Percentiles rank a stretch among this genome's conserved stretches.
These are phyloP conservation scores for Hibiscus trionum DNA, from an alignment of 345 rosid genomes.

Conservation along the genomic window DNA sequence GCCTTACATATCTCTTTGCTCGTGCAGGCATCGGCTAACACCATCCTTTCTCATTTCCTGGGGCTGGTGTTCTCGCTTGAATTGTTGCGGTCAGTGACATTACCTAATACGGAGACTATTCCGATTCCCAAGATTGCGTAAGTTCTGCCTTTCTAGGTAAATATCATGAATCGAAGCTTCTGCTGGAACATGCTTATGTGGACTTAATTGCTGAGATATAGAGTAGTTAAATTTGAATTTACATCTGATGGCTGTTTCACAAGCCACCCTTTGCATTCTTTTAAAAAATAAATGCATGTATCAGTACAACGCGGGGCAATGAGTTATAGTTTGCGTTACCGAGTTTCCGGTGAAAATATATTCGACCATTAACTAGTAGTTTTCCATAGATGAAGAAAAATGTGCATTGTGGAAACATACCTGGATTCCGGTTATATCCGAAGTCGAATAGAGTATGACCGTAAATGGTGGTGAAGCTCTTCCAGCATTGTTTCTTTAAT, in stretches of 20 bases:
- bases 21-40: conserved; percentile 91
- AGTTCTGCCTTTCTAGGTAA: conserved; percentile 5
- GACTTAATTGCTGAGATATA: conserved; percentile 11
- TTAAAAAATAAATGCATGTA: not conserved
- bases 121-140: conserved; percentile 51
- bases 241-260: not conserved
- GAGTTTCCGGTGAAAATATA: not conserved
- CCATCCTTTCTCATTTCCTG: conserved; percentile 89
- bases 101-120: conserved; percentile 47
- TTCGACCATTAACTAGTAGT: not conserved
- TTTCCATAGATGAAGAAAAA: not conserved
- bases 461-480: no score
- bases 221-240: not conserved
- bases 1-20: conserved; percentile 8
- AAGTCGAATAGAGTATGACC: no score
- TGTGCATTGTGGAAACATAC: not conserved
- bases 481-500: no score
- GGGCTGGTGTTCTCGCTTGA: conserved; percentile 88
- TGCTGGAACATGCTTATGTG: conserved; percentile 18
- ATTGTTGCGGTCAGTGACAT: conserved; percentile 80
- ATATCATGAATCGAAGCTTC: not conserved
- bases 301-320: not conserved
- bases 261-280: not conserved
- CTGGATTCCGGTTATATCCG: no score
- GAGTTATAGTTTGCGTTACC: not conserved